Conservation (phyloP, 768 basidiomycete species). For the Pholiota microspora region DNA sequence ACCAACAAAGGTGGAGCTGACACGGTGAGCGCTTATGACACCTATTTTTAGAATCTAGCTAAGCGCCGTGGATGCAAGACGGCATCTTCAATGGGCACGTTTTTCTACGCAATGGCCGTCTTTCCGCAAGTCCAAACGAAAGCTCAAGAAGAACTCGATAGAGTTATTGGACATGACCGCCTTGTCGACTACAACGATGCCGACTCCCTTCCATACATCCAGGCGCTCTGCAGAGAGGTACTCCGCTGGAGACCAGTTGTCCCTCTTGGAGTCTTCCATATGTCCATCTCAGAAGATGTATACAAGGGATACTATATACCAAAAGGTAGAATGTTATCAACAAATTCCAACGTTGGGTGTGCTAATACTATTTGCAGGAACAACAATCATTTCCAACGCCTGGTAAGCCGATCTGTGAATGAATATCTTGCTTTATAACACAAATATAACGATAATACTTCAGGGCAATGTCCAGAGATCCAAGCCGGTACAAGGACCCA, state of each 20-base stretch:
- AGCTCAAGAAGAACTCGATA: neutral
- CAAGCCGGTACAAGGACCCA: conserved; percentile 20
- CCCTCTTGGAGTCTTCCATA: neutral
- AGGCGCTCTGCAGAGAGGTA: neutral
- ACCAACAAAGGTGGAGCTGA: too few species aligned
- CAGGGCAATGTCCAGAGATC: conserved; percentile 23
- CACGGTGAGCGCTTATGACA: too few species aligned
- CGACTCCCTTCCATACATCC: neutral
- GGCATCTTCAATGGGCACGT: too few species aligned
- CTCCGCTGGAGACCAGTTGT: conserved; percentile 2
- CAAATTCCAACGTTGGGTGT: neutral
- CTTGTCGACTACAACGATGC: neutral
- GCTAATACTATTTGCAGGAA: neutral
- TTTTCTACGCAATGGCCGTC: neutral
- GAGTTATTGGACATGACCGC: neutral
- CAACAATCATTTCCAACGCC: neutral
- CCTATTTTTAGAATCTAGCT: too few species aligned
- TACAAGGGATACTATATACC: conserved; percentile 6
- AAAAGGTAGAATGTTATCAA: neutral
- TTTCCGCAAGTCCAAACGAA: neutral
- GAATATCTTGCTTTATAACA: neutral
- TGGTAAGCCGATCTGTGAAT: neutral
- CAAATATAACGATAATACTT: too few species aligned
- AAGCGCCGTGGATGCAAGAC: too few species aligned
- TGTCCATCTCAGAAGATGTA: neutral